A percentile compares a stretch with the other conserved stretches of the same genome.
phyloP scores from a whole-genome alignment of 108 stramenopile genomes.

The Bacterosira constricta region DNA sequence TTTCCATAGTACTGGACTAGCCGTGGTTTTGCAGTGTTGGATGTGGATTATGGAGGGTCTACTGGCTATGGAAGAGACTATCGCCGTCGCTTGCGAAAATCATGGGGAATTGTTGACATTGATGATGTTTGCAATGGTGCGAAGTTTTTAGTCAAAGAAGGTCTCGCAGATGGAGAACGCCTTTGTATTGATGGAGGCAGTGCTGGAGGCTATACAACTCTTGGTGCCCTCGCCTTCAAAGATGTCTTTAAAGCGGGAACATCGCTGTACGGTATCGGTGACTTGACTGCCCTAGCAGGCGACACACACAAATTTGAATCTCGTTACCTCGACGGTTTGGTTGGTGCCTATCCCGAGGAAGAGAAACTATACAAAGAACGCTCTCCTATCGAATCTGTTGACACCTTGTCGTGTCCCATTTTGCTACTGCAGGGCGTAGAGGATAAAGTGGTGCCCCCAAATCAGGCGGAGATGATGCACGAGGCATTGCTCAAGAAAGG shows the following conservation, averaged over 20 bases:
- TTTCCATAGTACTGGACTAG: slow-evolving; percentile 63
- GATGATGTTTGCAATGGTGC: slow-evolving; percentile 83
- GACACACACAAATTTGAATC: slow-evolving; percentile 90
- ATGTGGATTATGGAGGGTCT: slow-evolving; percentile 85
- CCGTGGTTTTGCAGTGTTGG: slow-evolving; percentile 83
- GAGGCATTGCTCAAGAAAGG: slow-evolving; percentile 65
- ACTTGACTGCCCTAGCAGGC: slow-evolving; percentile 70
- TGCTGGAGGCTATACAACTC: slow-evolving; percentile 85
- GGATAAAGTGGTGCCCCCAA: slow-evolving; percentile 88
- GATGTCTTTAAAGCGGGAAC: slow-evolving; percentile 79
- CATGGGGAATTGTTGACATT: slow-evolving; percentile 83
- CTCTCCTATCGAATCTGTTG: slow-evolving; percentile 70
- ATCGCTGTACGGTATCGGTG: slow-evolving; percentile 77
- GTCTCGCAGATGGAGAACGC: slow-evolving; percentile 60
- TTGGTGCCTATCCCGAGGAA: slow-evolving; percentile 73
- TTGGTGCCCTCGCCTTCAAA: slow-evolving; percentile 74
- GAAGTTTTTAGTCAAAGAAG: slow-evolving; percentile 59
- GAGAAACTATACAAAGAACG: slow-evolving; percentile 68
- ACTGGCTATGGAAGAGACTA: slow-evolving; percentile 85
- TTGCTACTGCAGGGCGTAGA: slow-evolving; percentile 79
- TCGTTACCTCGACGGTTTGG: slow-evolving; percentile 77
- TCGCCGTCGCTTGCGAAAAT: slow-evolving; percentile 58
- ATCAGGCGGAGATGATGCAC: slow-evolving; percentile 84
- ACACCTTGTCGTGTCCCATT: slow-evolving; percentile 75
- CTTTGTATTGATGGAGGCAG: slow-evolving; percentile 86